Evolutionary conservation across 805 yeast genomes (phyloP), one percentile per base, ranked within the genome.

Genomic region (Yarrowia osloensis): DNA sequence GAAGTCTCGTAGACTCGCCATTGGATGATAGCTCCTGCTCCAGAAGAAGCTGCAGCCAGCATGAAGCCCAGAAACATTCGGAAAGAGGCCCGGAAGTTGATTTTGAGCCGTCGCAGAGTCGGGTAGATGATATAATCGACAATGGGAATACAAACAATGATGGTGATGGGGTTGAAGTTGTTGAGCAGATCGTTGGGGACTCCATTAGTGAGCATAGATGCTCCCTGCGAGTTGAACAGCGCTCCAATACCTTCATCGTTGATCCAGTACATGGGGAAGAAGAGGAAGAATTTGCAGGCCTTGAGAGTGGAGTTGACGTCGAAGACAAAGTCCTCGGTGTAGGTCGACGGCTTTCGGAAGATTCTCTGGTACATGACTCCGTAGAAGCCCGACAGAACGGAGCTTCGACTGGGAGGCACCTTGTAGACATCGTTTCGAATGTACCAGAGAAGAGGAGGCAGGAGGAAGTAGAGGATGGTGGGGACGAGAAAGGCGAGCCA

Each of bases 271-370:
- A 86, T 79, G 69, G 90, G 89, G 70, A 87, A 85, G 73, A 85
- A 83, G 5, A 86, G 77, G 71, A 87, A 84, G 70, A 86, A 81
- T 40, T 87, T 85, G 72, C 87, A 77, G 35, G 90, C 85, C 75
- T 86, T 85, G 71, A 87, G 81, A 68, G 84, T 86, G 74, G 83
- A 84, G 73, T 85, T 81, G 71, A 86, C 80, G 79, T 86, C 90
- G 72, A 86, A 81, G 70, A 86, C 82, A 73, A 86, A 86, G 72
- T 83, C 82, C 74, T 83, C 84, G 69, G 82, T 17, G 63, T 57
- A 57, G 11, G 59, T 52, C 8, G 59, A 35, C 11, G 59, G 59
- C 29, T 52, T 52, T 3, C 42, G 40, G 22, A 52, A 17, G 4
- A 52, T 15, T 7, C 11, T 33, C 31, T 52, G 42, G 31, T 52